These are phyloP conservation scores for Claviceps purpurea DNA, from an alignment of 2,329 filamentous ascomycete genomes.

Conservation along the genomic window DNA sequence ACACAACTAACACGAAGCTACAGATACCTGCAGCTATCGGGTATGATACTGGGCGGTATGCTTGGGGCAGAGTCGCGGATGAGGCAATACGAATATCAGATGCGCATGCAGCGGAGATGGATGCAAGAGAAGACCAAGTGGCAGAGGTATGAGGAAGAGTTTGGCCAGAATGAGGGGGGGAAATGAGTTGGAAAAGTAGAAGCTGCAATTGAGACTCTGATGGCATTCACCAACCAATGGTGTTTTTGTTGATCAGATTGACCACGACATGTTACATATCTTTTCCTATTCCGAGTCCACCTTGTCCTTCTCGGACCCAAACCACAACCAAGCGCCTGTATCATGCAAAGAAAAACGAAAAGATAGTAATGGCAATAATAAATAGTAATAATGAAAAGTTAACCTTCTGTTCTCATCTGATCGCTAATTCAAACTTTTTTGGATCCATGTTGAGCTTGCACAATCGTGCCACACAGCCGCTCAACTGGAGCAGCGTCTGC, in stretches of 20 bases:
- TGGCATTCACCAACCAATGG: background rate
- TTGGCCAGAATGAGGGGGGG: slow-evolving; percentile 27
- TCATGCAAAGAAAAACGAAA: slow-evolving; percentile 1
- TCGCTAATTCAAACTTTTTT: slow-evolving; percentile 49
- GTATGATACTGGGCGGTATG: slow-evolving; percentile 68
- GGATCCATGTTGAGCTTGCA: slow-evolving; percentile 97
- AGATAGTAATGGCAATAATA: background rate
- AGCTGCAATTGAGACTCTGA: background rate
- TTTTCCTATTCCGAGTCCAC: background rate
- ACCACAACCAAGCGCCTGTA: slow-evolving; percentile 12
- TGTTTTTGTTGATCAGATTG: background rate
- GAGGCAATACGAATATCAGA: slow-evolving; percentile 49
- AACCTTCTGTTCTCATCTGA: slow-evolving; percentile 16
- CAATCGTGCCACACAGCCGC: slow-evolving; percentile 79
- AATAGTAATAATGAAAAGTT: background rate
- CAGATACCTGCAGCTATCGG: slow-evolving; percentile 75
- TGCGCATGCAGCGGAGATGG: slow-evolving; percentile 52
- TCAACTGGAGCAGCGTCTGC: slow-evolving; percentile 85
- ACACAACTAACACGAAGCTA: background rate
- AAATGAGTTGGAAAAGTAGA: slow-evolving; percentile 11
- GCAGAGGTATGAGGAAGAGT: slow-evolving; percentile 52
- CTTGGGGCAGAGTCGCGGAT: slow-evolving; percentile 61
- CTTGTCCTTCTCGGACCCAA: too few species aligned
- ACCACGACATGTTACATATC: background rate
- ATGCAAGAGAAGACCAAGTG: slow-evolving; percentile 54